These are phyloP conservation scores for Elongisporangium undulatum DNA, from an alignment of 352 stramenopile species.

Conservation along the genomic window DNA sequence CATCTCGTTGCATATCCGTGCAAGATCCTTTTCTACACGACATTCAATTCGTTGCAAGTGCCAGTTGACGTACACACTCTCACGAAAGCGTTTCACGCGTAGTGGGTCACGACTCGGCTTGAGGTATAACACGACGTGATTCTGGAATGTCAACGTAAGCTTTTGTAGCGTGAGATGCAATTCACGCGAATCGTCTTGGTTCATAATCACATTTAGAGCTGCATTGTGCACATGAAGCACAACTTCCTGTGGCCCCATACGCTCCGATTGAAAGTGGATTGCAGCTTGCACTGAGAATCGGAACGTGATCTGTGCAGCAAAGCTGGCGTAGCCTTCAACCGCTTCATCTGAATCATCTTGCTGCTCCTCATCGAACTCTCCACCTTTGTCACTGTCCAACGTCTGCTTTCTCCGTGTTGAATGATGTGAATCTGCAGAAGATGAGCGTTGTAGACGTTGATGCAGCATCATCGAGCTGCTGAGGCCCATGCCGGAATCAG, in stretches of 20 bases:
- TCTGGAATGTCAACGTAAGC: conserved; percentile 33
- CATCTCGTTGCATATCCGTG: conserved; percentile 40
- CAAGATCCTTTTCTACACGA: conserved; percentile 42
- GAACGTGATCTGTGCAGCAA: conserved; percentile 55
- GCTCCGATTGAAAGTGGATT: conserved; percentile 32
- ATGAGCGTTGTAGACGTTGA: not conserved
- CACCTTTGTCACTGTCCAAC: not conserved
- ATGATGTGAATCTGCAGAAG: not conserved
- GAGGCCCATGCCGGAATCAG: not conserved
- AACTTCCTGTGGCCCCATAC: conserved; percentile 30
- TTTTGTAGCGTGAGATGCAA: conserved; percentile 53
- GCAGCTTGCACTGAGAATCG: conserved; percentile 36
- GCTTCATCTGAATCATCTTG: not conserved
- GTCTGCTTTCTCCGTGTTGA: not conserved
- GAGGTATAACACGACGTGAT: conserved; percentile 38
- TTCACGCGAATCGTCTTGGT: conserved; percentile 29
- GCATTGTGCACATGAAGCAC: conserved; percentile 28
- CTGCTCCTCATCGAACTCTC: conserved; percentile 1
- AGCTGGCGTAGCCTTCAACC: conserved; percentile 18
- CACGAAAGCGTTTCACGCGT: conserved; percentile 29
- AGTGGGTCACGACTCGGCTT: conserved; percentile 57
- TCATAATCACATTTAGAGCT: conserved; percentile 45
- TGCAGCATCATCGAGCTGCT: conserved; percentile 1
- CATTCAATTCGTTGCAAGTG: conserved; percentile 38
- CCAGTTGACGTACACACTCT: conserved; percentile 44